Evolutionary conservation across 2,329 filamentous ascomycete genomes (phyloP).

Genomic region (Apiospora marii): DNA sequence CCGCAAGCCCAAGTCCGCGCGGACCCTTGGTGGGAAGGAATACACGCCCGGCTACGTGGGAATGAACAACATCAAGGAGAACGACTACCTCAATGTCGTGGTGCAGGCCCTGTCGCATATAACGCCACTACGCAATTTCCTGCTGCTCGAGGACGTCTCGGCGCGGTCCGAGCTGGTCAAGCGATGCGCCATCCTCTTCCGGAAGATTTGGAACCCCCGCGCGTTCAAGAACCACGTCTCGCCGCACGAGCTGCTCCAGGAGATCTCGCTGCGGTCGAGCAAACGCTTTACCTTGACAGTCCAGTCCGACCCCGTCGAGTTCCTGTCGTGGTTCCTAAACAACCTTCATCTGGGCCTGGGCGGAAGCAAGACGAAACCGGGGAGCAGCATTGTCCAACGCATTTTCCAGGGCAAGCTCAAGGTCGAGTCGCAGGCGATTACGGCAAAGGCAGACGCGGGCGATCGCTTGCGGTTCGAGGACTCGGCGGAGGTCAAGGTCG

Average conservation of each 20-base stretch:
- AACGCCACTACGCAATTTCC: constrained; percentile 85
- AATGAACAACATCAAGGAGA: constrained; percentile 99
- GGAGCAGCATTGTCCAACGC: constrained; percentile 85
- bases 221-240: constrained; percentile 98
- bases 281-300: constrained; percentile 91
- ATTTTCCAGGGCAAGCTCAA: constrained; percentile 94
- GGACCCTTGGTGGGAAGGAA: constrained; percentile 82
- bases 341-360: constrained; percentile 91
- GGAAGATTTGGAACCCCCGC: constrained; percentile 97
- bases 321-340: constrained; percentile 97
- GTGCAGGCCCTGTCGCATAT: constrained; percentile 93
- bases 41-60: constrained; percentile 96
- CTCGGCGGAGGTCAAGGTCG: constrained; percentile 79
- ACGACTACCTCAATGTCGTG: constrained; percentile 97
- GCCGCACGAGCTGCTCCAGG: constrained; percentile 94
- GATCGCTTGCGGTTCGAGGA: constrained; percentile 94
- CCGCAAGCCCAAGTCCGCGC: constrained; percentile 66
- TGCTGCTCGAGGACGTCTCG: constrained; percentile 85
- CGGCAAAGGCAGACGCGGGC: constrained; percentile 84
- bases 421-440: constrained; percentile 93
- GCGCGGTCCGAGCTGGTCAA: constrained; percentile 80
- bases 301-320: constrained; percentile 96
- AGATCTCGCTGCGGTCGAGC: constrained; percentile 87
- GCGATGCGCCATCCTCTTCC: constrained; percentile 86
- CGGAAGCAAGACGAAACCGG: constrained; percentile 85